Conservation (phyloP, 2,329 filamentous ascomycete species). For the Triangularia verruculosa region DNA sequence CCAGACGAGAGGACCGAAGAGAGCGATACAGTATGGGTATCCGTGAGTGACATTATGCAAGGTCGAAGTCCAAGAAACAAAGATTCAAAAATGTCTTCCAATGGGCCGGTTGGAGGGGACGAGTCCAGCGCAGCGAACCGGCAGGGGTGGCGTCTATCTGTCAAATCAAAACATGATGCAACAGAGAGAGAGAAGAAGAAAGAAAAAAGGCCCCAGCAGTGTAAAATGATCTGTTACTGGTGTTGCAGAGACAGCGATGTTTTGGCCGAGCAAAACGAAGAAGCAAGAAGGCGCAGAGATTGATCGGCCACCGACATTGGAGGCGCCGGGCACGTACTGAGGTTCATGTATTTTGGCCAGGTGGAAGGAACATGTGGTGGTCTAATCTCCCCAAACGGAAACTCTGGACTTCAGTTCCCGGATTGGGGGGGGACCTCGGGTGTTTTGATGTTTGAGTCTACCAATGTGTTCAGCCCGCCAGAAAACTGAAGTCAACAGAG, state of each 20-base stretch:
- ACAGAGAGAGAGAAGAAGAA: conserved; percentile 11
- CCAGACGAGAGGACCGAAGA: conserved; percentile 1
- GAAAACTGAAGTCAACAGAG: background rate
- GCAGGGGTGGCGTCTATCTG: conserved; percentile 10
- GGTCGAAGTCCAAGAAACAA: conserved; percentile 21
- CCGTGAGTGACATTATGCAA: conserved; percentile 24
- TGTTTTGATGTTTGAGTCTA: background rate
- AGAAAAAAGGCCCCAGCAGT: background rate
- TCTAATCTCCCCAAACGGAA: conserved; percentile 1
- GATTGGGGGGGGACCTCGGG: background rate
- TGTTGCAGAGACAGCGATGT: conserved; percentile 1
- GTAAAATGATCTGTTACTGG: conserved; percentile 2
- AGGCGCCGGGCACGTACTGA: conserved; percentile 4
- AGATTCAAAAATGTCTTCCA: conserved; percentile 19
- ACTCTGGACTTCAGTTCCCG: background rate
- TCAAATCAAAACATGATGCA: conserved; percentile 27
- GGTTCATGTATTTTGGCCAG: conserved; percentile 5
- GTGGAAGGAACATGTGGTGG: conserved; percentile 3
- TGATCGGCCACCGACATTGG: conserved; percentile 3
- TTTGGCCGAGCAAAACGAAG: background rate
- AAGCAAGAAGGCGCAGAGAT: conserved; percentile 9
- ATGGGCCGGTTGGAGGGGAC: conserved; percentile 5
- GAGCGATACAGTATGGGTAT: conserved; percentile 16
- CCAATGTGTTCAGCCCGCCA: background rate
- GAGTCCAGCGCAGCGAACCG: conserved; percentile 16